These are phyloP conservation scores for Botrytis galanthina DNA, from an alignment of 2,329 filamentous ascomycete species.

Conservation along the genomic window DNA sequence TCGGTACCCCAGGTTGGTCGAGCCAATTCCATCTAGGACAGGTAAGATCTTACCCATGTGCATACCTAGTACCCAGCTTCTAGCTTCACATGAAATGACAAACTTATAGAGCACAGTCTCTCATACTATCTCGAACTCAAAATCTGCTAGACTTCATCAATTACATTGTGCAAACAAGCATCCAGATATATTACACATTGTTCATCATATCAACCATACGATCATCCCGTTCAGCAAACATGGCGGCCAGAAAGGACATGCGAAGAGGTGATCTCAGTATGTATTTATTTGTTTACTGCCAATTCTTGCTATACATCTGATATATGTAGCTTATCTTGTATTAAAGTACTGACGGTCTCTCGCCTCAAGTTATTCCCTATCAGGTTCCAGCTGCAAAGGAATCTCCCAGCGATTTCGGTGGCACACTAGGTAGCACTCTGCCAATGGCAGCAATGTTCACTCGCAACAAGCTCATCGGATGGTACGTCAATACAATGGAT, in stretches of 20 bases:
- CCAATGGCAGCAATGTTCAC: conserved; percentile 97
- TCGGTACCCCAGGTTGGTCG: neutral
- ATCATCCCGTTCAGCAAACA: conserved; percentile 37
- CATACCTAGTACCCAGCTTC: neutral
- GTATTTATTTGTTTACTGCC: conserved; percentile 32
- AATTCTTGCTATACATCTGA: neutral
- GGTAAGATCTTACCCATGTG: neutral
- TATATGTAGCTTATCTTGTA: neutral
- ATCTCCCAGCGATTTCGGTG: conserved; percentile 65
- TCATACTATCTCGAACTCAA: neutral
- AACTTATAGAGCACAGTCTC: neutral
- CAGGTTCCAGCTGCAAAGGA: conserved; percentile 69
- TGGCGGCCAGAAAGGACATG: conserved; percentile 69
- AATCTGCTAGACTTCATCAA: neutral
- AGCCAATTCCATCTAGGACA: neutral
- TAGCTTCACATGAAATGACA: neutral
- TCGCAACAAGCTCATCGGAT: conserved; percentile 76
- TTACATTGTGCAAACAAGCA: neutral
- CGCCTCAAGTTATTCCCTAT: conserved; percentile 77
- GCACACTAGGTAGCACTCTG: conserved; percentile 71
- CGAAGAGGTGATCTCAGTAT: conserved; percentile 69
- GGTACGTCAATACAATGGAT: conserved; percentile 44
- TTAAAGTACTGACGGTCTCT: neutral
- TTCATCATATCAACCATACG: neutral
- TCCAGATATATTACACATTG: neutral